phyloP scores from a whole-genome alignment of 345 rosid genomes.

The Brassica carinata region DNA sequence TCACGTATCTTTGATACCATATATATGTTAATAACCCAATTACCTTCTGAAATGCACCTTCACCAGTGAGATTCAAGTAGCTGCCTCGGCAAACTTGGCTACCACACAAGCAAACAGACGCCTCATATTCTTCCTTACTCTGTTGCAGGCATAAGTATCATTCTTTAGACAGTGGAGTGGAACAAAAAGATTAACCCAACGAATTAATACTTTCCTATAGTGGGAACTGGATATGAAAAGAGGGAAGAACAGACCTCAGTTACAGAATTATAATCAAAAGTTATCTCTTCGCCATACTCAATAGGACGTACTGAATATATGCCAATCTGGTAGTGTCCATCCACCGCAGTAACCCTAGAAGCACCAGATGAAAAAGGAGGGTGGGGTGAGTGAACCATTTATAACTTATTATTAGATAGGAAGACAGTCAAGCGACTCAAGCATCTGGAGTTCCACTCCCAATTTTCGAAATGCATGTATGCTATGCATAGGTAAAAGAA shows the following conservation, averaged over 20 bases:
- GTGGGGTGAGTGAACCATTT: constrained; percentile 2
- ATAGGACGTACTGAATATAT: constrained; percentile 81
- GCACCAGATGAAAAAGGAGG: constrained; percentile 22
- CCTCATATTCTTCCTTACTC: constrained; percentile 99
- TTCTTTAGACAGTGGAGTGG: constrained; percentile 19
- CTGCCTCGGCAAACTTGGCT: constrained; percentile 99
- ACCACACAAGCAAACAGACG: constrained; percentile 99
- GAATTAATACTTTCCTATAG: constrained; percentile 8
- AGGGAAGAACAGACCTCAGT: constrained; percentile 70
- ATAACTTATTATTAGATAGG: background rate
- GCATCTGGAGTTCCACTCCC: constrained; percentile 2
- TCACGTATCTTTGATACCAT: constrained; percentile 19
- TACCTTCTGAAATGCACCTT: constrained; percentile 98
- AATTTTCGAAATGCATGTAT: constrained; percentile 3
- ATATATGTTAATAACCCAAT: constrained; percentile 8
- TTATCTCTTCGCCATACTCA: constrained; percentile 91
- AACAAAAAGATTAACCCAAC: constrained; percentile 28
- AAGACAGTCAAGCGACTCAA: constrained; percentile 5
- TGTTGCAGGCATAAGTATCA: constrained; percentile 45
- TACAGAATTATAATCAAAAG: constrained; percentile 97
- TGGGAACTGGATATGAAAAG: constrained; percentile 3
- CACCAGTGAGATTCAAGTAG: constrained; percentile 98
- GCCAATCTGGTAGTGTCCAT: constrained; percentile 98
- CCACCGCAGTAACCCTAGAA: constrained; percentile 95
- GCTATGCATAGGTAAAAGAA: constrained; percentile 4